phyloP scores from a whole-genome alignment of 1,139 yeast genomes.

The Saccharomyces hybrid region DNA sequence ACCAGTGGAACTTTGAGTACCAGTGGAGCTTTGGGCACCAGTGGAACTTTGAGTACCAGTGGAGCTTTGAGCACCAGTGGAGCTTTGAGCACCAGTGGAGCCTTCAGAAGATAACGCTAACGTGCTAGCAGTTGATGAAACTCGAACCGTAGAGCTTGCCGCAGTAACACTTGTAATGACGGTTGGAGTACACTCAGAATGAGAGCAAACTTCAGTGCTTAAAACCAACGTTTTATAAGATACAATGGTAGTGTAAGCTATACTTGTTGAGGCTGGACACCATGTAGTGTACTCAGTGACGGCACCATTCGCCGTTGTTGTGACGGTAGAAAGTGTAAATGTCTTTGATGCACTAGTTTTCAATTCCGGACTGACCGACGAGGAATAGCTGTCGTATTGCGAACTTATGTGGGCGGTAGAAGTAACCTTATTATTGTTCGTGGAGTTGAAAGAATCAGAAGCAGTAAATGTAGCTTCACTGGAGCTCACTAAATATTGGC shows the following conservation, averaged over 20 bases:
- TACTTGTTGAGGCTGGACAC: background rate
- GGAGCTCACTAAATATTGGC: background rate
- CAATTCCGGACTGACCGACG: background rate
- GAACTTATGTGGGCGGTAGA: background rate
- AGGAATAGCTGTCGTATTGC: background rate
- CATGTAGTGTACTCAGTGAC: conserved; percentile 1
- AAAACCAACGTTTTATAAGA: background rate
- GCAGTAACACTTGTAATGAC: background rate
- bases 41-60: background rate
- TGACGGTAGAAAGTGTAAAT: conserved; percentile 2
- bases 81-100: background rate
- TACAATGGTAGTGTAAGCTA: background rate
- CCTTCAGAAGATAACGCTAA: background rate
- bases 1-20: background rate
- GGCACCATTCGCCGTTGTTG: background rate
- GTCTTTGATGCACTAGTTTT: background rate
- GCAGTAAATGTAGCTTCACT: background rate
- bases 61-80: too few relatives aligned
- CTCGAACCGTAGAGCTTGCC: background rate
- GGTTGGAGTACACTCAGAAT: background rate
- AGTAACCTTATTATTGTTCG: background rate
- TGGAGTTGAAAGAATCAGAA: background rate
- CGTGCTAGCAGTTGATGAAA: background rate
- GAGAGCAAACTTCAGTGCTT: background rate
- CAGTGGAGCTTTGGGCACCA: background rate